Conservation (phyloP, 768 basidiomycete genomes). For the Lyophyllum semitale region DNA sequence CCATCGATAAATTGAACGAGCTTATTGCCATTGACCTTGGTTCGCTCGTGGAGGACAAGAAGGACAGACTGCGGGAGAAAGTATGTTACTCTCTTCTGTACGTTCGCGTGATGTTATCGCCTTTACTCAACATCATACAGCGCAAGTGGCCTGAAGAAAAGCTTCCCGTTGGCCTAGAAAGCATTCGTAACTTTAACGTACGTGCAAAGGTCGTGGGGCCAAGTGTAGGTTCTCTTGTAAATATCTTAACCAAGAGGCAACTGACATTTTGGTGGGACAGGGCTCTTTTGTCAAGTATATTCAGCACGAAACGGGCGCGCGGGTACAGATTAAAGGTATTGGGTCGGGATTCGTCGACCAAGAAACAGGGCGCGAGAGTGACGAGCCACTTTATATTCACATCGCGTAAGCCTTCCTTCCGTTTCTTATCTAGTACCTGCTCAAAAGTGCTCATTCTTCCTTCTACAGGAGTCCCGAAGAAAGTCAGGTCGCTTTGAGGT, state of each 20-base stretch:
- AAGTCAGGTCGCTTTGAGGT: conserved; percentile 80
- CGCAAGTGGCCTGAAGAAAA: conserved; percentile 99
- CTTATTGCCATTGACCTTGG: conserved; percentile 75
- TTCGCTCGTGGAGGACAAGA: conserved; percentile 79
- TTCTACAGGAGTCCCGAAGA: conserved; percentile 54
- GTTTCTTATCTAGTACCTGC: neutral
- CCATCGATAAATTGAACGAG: conserved; percentile 73
- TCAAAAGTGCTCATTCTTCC: neutral
- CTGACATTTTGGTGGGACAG: conserved; percentile 34
- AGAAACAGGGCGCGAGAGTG: conserved; percentile 47
- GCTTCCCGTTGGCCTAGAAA: conserved; percentile 84
- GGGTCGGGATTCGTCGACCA: conserved; percentile 95
- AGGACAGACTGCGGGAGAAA: conserved; percentile 65
- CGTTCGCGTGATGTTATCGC: neutral
- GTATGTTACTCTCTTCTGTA: conserved; percentile 33
- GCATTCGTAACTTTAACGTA: conserved; percentile 95
- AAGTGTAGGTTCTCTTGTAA: conserved; percentile 50
- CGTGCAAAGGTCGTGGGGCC: conserved; percentile 99
- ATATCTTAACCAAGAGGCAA: neutral
- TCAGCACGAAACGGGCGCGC: conserved; percentile 91
- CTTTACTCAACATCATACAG: conserved; percentile 33
- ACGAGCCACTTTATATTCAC: neutral
- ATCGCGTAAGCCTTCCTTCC: neutral
- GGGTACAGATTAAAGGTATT: conserved; percentile 95
- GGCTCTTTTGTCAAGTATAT: conserved; percentile 99